Percentiles rank a stretch among this genome's conserved stretches.
These are phyloP conservation scores for Leucogyrophana mollusca DNA, from an alignment of 768 basidiomycete species.

Conservation along the genomic window DNA sequence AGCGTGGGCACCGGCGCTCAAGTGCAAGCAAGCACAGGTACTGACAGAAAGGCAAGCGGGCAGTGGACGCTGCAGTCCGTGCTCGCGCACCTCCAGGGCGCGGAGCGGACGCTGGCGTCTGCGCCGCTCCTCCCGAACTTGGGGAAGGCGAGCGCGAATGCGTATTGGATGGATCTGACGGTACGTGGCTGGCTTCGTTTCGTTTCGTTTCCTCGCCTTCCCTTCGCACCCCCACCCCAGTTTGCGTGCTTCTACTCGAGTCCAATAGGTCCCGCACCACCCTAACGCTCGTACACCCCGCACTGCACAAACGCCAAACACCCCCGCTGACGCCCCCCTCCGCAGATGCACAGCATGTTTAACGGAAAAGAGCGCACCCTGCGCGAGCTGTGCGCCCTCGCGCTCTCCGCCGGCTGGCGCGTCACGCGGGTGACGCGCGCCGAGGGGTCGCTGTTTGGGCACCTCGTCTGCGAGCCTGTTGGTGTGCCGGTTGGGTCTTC, in stretches of 20 bases:
- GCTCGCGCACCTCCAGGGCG: slow-evolving; percentile 47
- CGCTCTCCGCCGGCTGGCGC: slow-evolving; percentile 61
- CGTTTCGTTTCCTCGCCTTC: too few species aligned
- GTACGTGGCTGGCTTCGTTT: too few species aligned
- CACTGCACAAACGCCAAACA: too few species aligned
- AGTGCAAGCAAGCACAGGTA: slow-evolving; percentile 9
- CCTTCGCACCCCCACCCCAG: too few species aligned
- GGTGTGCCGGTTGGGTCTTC: slow-evolving; percentile 38
- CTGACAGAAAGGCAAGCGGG: slow-evolving; percentile 2
- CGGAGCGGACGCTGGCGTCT: slow-evolving; percentile 51
- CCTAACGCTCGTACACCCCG: too few species aligned
- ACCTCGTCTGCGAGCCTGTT: slow-evolving; percentile 66
- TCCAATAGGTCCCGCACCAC: too few species aligned
- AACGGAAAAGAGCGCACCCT: slow-evolving; percentile 72
- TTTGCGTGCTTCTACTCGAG: too few species aligned
- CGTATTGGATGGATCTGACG: slow-evolving; percentile 70
- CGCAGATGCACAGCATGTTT: slow-evolving; percentile 74
- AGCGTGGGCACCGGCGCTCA: too few species aligned
- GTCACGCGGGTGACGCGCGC: slow-evolving; percentile 53
- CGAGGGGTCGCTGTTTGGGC: slow-evolving; percentile 66
- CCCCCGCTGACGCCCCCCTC: background rate
- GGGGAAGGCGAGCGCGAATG: slow-evolving; percentile 65
- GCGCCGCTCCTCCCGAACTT: slow-evolving; percentile 70
- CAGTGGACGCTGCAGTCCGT: slow-evolving; percentile 26
- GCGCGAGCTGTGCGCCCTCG: slow-evolving; percentile 55